Base-by-base conservation (phyloP, 768 basidiomycete species). In the Tephrocybe sp. region DNA sequence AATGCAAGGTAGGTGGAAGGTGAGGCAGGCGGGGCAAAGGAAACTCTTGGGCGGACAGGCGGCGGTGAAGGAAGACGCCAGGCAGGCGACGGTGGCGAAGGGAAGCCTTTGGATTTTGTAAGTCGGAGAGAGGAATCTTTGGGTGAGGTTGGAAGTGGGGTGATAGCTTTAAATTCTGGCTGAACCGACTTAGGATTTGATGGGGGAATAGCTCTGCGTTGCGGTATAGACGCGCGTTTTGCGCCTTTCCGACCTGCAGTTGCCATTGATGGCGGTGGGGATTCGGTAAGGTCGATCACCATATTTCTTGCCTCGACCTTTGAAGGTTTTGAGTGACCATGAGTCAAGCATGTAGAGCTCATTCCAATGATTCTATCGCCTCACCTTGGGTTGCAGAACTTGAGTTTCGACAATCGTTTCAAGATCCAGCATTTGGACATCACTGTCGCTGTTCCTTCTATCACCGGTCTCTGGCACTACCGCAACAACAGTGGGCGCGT, bases 271-370 rank as follows among this genome's bases (percentile, higher is more conserved):
- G 11, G 19, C 8, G 15, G 30, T 18, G 62, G 58, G 15, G 54
- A 46, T 16, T 59, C 52, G n/a, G 74, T 78, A 47, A 79, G 65
- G 59, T 81, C 78, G 49, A 78, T 71, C 36, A 69, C 74, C 7
- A 65, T 56, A 18, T 37, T 37, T 25, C 33, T 24, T 40, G 42
- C 18, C 31, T 42, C 27, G n/a, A 45, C 54, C 47, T 46, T 52
- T 10, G 41, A 25, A 34, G 33, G 4, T 15, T 34, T 30, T 7
- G 29, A 12, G 7, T 30, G 29, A 12, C 7, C 29, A 6, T 30
- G n/a, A n/a, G n/a, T 30, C 29, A 30, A 30, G 12, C 12, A 30
- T 30, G 29, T 7, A 34, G 15, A 34, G n/a, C n/a, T n/a, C n/a
- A n/a, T n/a, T n/a, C n/a, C n/a, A n/a, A n/a, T n/a, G n/a, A n/a